phyloP scores from a whole-genome alignment of 2,329 filamentous ascomycete species.

The Byssothecium circinans region DNA sequence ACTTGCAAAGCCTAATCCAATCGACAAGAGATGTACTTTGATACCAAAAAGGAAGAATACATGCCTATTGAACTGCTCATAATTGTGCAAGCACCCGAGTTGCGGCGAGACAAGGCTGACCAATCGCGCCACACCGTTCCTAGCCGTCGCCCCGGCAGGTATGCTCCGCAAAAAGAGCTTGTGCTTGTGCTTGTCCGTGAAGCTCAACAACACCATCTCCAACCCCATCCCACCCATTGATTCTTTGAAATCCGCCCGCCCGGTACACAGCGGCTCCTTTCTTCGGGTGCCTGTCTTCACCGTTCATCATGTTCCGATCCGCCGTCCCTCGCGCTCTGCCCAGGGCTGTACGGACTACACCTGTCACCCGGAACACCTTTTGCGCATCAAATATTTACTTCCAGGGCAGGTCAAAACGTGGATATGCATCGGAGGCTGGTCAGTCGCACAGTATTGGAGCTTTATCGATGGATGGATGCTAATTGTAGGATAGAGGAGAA shows the following conservation, averaged over 20 bases:
- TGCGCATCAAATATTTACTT: conserved; percentile 50
- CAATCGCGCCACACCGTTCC: conserved; percentile 25
- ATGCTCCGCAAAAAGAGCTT: conserved; percentile 26
- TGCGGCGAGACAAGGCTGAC: conserved; percentile 7
- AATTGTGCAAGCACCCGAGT: background rate
- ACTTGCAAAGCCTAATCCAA: too few relatives aligned
- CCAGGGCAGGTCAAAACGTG: conserved; percentile 57
- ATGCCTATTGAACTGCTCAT: background rate
- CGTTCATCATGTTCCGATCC: conserved; percentile 54
- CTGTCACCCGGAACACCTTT: conserved; percentile 41
- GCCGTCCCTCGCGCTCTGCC: conserved; percentile 54
- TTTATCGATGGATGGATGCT: conserved; percentile 30
- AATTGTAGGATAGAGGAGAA: conserved; percentile 71
- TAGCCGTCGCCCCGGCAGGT: conserved; percentile 28
- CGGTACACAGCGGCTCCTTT: conserved; percentile 34
- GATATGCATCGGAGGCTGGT: conserved; percentile 59
- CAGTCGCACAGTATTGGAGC: conserved; percentile 27
- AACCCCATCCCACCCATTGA: conserved; percentile 43
- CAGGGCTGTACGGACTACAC: conserved; percentile 41
- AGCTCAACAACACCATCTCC: conserved; percentile 41
- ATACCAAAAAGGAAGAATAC: too few relatives aligned
- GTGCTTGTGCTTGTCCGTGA: conserved; percentile 14
- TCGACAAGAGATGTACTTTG: too few relatives aligned
- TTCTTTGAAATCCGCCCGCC: conserved; percentile 30
- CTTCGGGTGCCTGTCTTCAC: conserved; percentile 22